Evolutionary conservation across 441 rosid species (phyloP), one percentile per base, ranked within the genome.

Genomic region (Euphorbia celastroides): DNA sequence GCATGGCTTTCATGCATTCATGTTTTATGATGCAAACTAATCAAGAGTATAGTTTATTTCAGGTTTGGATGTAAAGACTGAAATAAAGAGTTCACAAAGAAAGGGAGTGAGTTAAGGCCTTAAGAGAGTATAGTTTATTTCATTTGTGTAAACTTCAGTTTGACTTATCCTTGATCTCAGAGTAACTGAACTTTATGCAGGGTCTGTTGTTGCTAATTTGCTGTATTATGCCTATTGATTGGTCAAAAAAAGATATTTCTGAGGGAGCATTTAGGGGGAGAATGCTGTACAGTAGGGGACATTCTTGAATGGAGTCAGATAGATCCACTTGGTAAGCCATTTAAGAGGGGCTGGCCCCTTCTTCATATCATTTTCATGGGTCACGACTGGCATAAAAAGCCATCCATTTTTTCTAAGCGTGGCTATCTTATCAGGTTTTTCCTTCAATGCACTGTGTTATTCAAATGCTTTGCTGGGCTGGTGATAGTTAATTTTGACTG

Each of bases 1-100:
- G 48, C 55, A 17, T 41, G 36, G 4, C 12, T 36, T 31, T 27
- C 42, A 44, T 13, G 70, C 50, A 54, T 30, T 65, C 60, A 34
- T 65, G 42, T n/a, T 19, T 50, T 5, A 20, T 50, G 67, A 58
- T 57, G 46, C 70, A 54, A 44, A 42, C 57, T 44, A 42, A 22
- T 30, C 10, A 7, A 58, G 44, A 28, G 42, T 9, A 41, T n/a
- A n/a, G n/a, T n/a, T n/a, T n/a, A n/a, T n/a, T n/a, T n/a, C n/a
- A n/a, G n/a, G n/a, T n/a, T n/a, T n/a, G n/a, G n/a, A n/a, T n/a
- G n/a, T n/a, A n/a, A n/a, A n/a, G n/a, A n/a, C n/a, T n/a, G n/a
- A n/a, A n/a, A n/a, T n/a, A n/a, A n/a, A n/a, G n/a, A n/a, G n/a
- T n/a, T n/a, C n/a, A n/a, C n/a, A n/a, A n/a, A n/a, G n/a, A n/a